phyloP scores from a whole-genome alignment of 140 eudicot species.

The Bidens hawaiensis region DNA sequence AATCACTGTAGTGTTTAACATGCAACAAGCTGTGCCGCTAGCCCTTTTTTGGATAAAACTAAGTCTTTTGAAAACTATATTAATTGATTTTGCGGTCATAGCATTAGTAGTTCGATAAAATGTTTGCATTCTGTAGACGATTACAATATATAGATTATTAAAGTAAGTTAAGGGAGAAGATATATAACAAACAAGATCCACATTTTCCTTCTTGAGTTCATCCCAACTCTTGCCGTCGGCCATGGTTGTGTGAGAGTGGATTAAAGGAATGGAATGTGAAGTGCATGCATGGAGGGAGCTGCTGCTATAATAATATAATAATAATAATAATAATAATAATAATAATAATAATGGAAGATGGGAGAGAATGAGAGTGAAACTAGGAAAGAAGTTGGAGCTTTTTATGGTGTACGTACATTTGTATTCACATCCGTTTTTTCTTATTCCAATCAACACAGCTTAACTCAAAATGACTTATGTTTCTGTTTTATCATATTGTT shows the following conservation, averaged over 20 bases:
- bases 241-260: slow-evolving; percentile 21
- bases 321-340: no score
- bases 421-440: slow-evolving; percentile 6
- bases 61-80: no score
- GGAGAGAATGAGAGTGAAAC: slow-evolving; percentile 41
- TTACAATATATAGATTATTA: background rate
- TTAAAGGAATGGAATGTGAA: no score
- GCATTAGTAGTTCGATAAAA: background rate
- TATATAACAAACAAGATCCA: slow-evolving; percentile 53
- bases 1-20: no score
- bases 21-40: no score
- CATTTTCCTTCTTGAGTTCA: slow-evolving; percentile 35
- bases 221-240: slow-evolving; percentile 38
- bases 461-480: no score
- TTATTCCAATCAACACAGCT: no score
- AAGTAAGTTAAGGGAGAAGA: background rate
- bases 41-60: no score
- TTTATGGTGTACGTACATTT: slow-evolving; percentile 34
- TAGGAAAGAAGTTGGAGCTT: slow-evolving; percentile 40
- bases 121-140: no score
- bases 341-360: slow-evolving; percentile 25
- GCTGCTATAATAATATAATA: no score
- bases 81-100: background rate
- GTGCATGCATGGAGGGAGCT: slow-evolving; percentile 19
- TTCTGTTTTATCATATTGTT: no score